These are phyloP conservation scores for Gaultheria prostrata DNA, from an alignment of 148 eudicot genomes.

Conservation along the genomic window DNA sequence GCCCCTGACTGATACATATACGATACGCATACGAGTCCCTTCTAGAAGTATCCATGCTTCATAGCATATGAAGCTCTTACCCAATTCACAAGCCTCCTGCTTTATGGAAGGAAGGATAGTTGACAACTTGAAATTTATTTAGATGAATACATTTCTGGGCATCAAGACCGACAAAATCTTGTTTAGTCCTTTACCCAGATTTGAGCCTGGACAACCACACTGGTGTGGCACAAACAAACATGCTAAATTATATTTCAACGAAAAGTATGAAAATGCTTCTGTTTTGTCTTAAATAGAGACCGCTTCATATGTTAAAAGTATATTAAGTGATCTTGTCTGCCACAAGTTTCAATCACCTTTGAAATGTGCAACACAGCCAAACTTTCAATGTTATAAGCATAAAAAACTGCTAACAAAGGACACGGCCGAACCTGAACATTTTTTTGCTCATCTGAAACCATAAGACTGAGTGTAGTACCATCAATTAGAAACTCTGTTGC, in stretches of 20 bases:
- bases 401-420: neutral
- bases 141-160: neutral
- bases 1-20: neutral
- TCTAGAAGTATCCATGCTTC: neutral
- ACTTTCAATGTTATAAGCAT: neutral
- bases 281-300: neutral
- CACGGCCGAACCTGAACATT: slow-evolving; percentile 77
- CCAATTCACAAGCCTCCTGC: neutral
- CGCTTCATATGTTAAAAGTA: neutral
- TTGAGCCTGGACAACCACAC: slow-evolving; percentile 6
- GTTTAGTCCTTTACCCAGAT: neutral
- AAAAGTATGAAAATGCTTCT: neutral
- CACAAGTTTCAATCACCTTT: neutral
- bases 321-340: neutral
- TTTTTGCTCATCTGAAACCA: slow-evolving; percentile 91
- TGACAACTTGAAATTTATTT: neutral
- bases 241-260: neutral
- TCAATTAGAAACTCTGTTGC: slow-evolving; percentile 96
- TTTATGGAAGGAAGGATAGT: neutral
- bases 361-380: neutral
- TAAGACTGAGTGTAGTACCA: slow-evolving; percentile 93
- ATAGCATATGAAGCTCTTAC: neutral
- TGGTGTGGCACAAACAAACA: neutral
- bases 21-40: neutral
- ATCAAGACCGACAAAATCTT: neutral